A percentile compares a stretch with the other conserved stretches of the same genome.
phyloP scores from a whole-genome alignment of 176 grass and related monocot species.

The Oryza brachyantha region DNA sequence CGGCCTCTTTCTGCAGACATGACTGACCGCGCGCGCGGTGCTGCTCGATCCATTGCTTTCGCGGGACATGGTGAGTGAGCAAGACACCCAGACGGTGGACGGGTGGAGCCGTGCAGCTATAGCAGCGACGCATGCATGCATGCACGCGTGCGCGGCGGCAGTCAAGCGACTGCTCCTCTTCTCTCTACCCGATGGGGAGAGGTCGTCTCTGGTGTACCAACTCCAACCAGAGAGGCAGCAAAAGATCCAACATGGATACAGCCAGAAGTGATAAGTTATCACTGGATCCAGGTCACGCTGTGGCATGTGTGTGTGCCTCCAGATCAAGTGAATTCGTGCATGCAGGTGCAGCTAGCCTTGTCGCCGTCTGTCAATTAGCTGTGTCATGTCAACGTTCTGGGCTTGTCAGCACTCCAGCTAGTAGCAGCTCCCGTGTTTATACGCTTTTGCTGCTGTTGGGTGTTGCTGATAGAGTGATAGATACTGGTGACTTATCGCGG shows the following conservation, averaged over 20 bases:
- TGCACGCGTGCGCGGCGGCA: not conserved
- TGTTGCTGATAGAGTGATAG: not conserved
- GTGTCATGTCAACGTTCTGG: not conserved
- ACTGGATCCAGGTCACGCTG: slow-evolving; percentile 29
- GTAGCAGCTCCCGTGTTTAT: not conserved
- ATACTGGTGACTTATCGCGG: not conserved
- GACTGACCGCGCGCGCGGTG: too few species aligned
- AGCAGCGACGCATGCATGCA: not conserved
- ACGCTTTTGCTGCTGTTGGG: not conserved
- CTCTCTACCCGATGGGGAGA: not conserved
- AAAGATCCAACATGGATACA: not conserved
- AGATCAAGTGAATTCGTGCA: not conserved
- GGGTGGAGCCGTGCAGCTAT: not conserved
- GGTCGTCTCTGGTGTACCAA: not conserved
- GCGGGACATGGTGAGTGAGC: not conserved
- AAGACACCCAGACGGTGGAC: not conserved
- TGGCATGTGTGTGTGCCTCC: not conserved
- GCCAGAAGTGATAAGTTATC: slow-evolving; percentile 57
- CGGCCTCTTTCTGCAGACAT: not conserved
- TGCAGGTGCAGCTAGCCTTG: not conserved
- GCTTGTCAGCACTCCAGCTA: not conserved
- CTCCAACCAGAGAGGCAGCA: not conserved
- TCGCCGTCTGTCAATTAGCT: not conserved
- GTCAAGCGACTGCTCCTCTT: not conserved
- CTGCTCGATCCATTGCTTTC: not conserved